phyloP scores from a whole-genome alignment of 116 monocot species.

The Posidonia oceanica region DNA sequence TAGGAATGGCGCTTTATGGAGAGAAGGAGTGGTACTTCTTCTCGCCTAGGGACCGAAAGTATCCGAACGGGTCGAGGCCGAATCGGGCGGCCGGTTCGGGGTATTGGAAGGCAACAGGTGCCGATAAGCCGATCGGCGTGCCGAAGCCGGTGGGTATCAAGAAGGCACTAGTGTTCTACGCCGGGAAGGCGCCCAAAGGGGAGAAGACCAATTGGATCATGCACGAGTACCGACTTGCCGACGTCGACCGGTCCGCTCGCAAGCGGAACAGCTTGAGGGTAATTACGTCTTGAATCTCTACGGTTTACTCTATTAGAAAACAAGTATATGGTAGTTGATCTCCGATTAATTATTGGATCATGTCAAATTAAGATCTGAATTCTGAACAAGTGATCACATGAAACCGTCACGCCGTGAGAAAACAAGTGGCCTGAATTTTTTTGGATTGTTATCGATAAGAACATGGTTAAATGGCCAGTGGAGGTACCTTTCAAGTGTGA shows the following conservation, averaged over 20 bases:
- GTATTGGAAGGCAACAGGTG: conserved; percentile 26
- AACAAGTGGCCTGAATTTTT: no score
- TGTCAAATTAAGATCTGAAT: no score
- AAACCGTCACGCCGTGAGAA: no score
- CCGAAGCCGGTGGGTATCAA: conserved; percentile 53
- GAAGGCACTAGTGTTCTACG: conserved; percentile 70
- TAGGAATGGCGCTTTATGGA: conserved; percentile 51
- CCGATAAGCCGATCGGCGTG: conserved; percentile 22
- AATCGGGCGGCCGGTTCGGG: conserved; percentile 16
- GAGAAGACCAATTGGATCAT: conserved; percentile 92
- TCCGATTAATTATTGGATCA: no score
- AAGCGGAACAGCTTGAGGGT: conserved; percentile 51
- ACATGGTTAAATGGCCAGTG: neutral
- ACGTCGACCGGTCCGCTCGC: conserved; percentile 52
- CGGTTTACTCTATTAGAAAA: no score
- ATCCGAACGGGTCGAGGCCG: conserved; percentile 25
- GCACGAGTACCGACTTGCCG: conserved; percentile 86
- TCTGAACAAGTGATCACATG: no score
- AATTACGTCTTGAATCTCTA: neutral
- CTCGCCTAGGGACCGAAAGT: conserved; percentile 22
- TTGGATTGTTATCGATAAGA: neutral
- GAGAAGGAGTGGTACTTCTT: conserved; percentile 37
- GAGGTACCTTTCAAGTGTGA: neutral
- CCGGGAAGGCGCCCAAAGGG: conserved; percentile 69
- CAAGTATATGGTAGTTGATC: no score